Evolutionary conservation across 1,139 yeast genomes (phyloP).

Genomic region (Yamadazyma taylorii): DNA sequence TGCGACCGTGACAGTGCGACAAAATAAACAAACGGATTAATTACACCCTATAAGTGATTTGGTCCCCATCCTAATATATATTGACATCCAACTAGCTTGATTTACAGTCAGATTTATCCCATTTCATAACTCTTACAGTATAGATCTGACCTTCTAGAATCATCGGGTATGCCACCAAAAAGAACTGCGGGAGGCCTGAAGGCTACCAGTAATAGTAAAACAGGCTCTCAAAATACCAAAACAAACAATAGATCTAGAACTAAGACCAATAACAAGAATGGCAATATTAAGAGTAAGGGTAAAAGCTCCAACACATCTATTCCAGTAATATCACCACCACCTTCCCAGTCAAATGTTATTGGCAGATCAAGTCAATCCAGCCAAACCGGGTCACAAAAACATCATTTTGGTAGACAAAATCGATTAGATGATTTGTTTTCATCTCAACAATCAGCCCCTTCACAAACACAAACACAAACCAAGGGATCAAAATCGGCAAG

Average conservation of each 20-base stretch:
- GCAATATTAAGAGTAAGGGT: background rate
- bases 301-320: background rate
- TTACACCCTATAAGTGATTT: no score
- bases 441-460: conserved; percentile 12
- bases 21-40: no score
- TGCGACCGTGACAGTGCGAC: no score
- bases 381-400: conserved; percentile 1
- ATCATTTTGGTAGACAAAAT: conserved; percentile 23
- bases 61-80: background rate
- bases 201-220: no score
- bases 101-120: no score
- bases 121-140: no score
- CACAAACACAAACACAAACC: background rate
- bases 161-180: no score
- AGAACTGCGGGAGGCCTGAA: no score
- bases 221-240: background rate
- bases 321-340: background rate
- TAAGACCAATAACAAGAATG: background rate
- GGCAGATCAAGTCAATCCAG: background rate
- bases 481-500: background rate
- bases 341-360: background rate
- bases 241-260: background rate
- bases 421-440: conserved; percentile 27
- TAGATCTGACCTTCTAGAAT: no score
- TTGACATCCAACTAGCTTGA: no score